Conservation (phyloP, 2,329 filamentous ascomycete species). For the Chaetomium globosum region DNA sequence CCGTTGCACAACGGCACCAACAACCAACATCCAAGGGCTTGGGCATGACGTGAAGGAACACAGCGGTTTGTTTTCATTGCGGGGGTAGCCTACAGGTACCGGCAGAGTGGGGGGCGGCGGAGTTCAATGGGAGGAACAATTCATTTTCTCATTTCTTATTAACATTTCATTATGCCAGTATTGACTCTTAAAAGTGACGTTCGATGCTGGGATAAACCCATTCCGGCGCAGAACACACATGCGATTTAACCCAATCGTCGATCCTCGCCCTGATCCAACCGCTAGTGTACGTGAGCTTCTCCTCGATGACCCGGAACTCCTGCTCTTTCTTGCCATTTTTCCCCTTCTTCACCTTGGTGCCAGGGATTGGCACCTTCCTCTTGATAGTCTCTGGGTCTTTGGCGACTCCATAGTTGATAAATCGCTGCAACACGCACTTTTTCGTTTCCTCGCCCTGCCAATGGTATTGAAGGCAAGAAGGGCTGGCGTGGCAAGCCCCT, state of each 20-base stretch:
- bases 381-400: conserved; percentile 19
- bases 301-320: conserved; percentile 12
- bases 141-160: background rate
- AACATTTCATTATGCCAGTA: background rate
- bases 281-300: conserved; percentile 30
- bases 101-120: background rate
- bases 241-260: conserved; percentile 28
- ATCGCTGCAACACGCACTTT: conserved; percentile 32
- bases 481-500: conserved; percentile 32
- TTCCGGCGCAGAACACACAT: conserved; percentile 28
- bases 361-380: conserved; percentile 13
- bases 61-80: background rate
- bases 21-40: background rate
- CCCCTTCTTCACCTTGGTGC: background rate
- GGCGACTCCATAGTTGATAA: conserved; percentile 28
- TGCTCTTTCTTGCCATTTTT: conserved; percentile 13
- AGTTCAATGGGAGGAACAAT: background rate
- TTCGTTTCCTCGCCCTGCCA: conserved; percentile 29
- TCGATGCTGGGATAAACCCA: conserved; percentile 35
- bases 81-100: too few species aligned
- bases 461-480: conserved; percentile 34
- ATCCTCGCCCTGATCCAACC: conserved; percentile 35
- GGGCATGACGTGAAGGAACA: background rate
- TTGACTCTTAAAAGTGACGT: conserved; percentile 6
- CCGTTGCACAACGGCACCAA: background rate